Base-by-base conservation (phyloP, 495 filamentous ascomycete species). In the Neurospora hispaniola region DNA sequence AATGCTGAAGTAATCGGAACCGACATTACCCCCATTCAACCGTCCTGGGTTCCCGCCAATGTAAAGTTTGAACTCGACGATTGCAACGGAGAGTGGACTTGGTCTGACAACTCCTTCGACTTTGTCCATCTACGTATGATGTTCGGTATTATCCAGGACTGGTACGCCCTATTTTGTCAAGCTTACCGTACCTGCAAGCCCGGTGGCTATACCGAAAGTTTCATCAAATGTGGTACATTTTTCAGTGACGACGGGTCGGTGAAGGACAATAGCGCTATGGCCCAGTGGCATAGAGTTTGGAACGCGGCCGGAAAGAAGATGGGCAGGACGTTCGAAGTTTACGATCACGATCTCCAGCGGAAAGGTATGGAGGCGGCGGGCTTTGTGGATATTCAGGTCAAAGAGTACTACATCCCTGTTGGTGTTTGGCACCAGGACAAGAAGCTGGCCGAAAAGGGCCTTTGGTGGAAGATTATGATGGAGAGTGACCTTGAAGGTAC, bases 101-200 rank as follows among this genome's bases (percentile, higher is more conserved):
- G 83, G 74, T 73, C 79, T 11, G 71, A 78, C n/a, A 79, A 85
- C 41, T 70, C 78, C 59, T 90, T 90, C 74, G 89, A 90, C 77
- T 88, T 87, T 69, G 82, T 90, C 69, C 87, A 90, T 75, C 80
- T 85, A 4, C 84, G 88, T 16, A 74, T 79, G 7, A 72, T 89
- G 11, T 82, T 83, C 66, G 86, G 81, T 42, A 84, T 82, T n/a
- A 78, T 90, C 54, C 76, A 75, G 38, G 81, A 89, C 73, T 90
- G 88, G 88, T 78, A 80, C 1, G 78, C 73, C 12, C 81, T 81
- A 0, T 71, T 74, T 42, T 20, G 84, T 82, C 79, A 82, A 6
- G 78, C 73, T 46, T 83, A 74, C 35, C 31, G 59, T 38, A 43
- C 46, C 9, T 71, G 73, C 7, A 71, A 72, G 70, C 75, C 75